A percentile compares a stretch with the other conserved stretches of the same genome.
phyloP scores from a whole-genome alignment of 164 flowering plant species.

The Saururus chinensis region DNA sequence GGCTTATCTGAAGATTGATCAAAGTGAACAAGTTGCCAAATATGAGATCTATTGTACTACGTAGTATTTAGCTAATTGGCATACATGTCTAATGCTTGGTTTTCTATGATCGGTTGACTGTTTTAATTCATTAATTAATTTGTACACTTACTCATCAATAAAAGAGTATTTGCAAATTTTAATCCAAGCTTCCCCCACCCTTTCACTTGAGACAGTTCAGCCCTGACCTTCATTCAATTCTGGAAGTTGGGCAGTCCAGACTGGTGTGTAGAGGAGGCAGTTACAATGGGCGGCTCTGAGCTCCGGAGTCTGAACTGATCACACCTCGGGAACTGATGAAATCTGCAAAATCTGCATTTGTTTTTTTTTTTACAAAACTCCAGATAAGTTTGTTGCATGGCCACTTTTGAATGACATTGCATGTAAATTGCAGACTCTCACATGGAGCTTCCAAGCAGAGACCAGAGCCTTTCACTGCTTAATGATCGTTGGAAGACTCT shows the following conservation, averaged over 20 bases:
- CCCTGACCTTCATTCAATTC: too few species aligned
- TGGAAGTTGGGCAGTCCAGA: neutral
- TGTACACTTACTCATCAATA: too few species aligned
- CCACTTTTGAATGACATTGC: neutral
- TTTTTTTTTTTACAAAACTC: neutral
- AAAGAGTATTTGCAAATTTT: too few species aligned
- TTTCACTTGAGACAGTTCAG: too few species aligned
- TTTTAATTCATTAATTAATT: too few species aligned
- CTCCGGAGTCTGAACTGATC: neutral
- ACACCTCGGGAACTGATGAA: neutral
- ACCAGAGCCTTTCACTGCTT: neutral
- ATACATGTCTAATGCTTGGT: too few species aligned
- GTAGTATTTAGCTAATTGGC: too few species aligned
- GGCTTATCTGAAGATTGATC: too few species aligned
- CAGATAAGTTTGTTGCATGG: neutral
- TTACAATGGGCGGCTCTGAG: constrained; percentile 1
- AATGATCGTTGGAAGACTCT: neutral
- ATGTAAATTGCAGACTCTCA: neutral
- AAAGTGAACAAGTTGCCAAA: too few species aligned
- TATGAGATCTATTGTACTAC: too few species aligned
- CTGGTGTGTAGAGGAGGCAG: neutral
- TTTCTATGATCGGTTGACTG: too few species aligned
- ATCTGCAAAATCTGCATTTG: neutral
- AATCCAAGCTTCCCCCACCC: too few species aligned
- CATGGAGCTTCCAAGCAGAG: neutral